Evolutionary conservation across 208 protist genomes (phyloP).

Genomic region (Wallacemonas rigidus): DNA sequence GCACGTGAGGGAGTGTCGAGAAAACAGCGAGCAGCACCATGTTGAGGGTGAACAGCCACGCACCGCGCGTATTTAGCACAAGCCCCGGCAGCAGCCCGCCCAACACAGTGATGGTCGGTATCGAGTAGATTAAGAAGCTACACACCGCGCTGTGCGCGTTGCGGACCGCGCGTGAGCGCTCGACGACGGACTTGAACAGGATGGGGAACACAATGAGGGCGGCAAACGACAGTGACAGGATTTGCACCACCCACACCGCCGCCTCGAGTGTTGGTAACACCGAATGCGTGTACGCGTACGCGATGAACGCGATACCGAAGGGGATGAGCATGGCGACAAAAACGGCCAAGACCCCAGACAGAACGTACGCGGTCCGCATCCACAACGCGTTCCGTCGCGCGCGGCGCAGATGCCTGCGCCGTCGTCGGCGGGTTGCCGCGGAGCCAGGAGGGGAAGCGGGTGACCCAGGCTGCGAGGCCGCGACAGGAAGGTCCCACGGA

Average conservation of each 20-base stretch:
- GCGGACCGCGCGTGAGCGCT: constrained; percentile 28
- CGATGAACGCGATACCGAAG: constrained; percentile 39
- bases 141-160: constrained; percentile 54
- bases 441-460: background rate
- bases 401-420: background rate
- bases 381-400: constrained; percentile 9
- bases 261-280: constrained; percentile 28
- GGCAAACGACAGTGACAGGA: constrained; percentile 41
- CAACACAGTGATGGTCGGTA: constrained; percentile 72
- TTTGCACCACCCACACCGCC: constrained; percentile 32
- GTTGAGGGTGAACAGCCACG: constrained; percentile 51
- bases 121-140: constrained; percentile 65
- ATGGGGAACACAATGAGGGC: constrained; percentile 53
- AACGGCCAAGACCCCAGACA: constrained; percentile 38
- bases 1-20: constrained; percentile 67
- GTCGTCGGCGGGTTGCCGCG: background rate
- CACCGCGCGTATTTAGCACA: constrained; percentile 57
- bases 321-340: constrained; percentile 50
- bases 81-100: constrained; percentile 44
- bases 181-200: constrained; percentile 33
- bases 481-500: constrained; percentile 2
- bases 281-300: constrained; percentile 53
- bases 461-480: constrained; percentile 6
- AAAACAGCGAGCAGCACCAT: constrained; percentile 70
- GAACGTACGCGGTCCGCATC: constrained; percentile 21